These are phyloP conservation scores for Arctium lappa DNA, from an alignment of 129 eudicot species.

Conservation along the genomic window DNA sequence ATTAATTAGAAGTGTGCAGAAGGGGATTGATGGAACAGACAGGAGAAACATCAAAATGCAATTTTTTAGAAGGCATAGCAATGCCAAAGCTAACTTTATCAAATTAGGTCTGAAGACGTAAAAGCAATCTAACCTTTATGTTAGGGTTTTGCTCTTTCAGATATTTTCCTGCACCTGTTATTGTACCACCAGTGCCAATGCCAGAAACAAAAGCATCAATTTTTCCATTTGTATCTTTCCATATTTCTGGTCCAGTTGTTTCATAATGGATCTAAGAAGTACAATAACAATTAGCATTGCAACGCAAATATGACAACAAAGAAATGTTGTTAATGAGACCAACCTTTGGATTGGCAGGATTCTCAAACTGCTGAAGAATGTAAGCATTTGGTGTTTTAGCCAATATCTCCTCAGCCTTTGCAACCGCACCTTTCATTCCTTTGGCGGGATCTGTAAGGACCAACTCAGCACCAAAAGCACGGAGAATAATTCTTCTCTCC, in stretches of 20 bases:
- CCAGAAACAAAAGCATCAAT: slow-evolving; percentile 88
- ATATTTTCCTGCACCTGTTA: slow-evolving; percentile 76
- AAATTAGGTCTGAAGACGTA: slow-evolving; percentile 10
- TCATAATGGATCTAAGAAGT: slow-evolving; percentile 67
- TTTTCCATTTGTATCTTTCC: slow-evolving; percentile 78
- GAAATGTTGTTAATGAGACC: background rate
- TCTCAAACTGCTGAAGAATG: slow-evolving; percentile 93
- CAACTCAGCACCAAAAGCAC: slow-evolving; percentile 94
- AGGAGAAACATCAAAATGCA: background rate
- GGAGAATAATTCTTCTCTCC: slow-evolving; percentile 81
- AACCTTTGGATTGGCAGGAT: slow-evolving; percentile 96
- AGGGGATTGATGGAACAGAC: background rate
- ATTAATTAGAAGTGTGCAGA: background rate
- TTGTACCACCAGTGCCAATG: slow-evolving; percentile 92
- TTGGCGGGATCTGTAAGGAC: slow-evolving; percentile 91
- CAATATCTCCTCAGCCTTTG: slow-evolving; percentile 81
- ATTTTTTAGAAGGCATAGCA: background rate
- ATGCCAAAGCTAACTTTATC: background rate
- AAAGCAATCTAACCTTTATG: slow-evolving; percentile 56
- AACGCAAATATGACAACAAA: background rate
- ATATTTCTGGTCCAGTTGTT: slow-evolving; percentile 93
- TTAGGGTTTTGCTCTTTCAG: slow-evolving; percentile 78
- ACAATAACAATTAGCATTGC: slow-evolving; percentile 20
- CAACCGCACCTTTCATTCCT: slow-evolving; percentile 91
- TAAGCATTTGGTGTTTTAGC: slow-evolving; percentile 84